Conservation (phyloP, 2,329 filamentous ascomycete genomes). For the Fusarium miscanthi region DNA sequence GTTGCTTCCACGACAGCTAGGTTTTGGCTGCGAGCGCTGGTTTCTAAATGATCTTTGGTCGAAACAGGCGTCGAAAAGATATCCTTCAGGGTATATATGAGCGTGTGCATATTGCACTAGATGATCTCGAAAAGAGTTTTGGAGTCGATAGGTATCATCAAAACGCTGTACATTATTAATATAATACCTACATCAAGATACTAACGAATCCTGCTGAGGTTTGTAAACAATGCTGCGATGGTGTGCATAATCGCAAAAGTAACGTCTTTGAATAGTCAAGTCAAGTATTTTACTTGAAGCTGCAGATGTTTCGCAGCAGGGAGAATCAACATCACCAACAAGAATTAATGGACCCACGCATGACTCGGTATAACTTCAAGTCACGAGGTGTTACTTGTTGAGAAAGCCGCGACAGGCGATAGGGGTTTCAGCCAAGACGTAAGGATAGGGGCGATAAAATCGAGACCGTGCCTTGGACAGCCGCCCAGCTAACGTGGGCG, state of each 20-base stretch:
- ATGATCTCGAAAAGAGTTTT: neutral
- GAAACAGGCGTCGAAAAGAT: neutral
- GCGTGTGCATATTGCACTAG: neutral
- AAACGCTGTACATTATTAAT: neutral
- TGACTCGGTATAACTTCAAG: neutral
- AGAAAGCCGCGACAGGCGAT: conserved; percentile 11
- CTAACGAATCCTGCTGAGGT: neutral
- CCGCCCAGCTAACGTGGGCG: conserved; percentile 6
- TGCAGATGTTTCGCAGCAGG: conserved; percentile 17
- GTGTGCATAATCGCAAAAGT: neutral
- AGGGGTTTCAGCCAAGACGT: conserved; percentile 26
- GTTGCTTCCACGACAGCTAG: neutral
- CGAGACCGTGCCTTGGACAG: conserved; percentile 17
- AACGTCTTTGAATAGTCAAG: neutral
- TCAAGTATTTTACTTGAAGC: conserved; percentile 15
- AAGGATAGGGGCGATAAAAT: neutral
- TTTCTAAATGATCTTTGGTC: neutral
- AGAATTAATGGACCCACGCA: conserved; percentile 11
- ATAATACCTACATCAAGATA: neutral
- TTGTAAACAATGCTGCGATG: neutral
- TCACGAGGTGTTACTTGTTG: conserved; percentile 6
- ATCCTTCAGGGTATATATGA: neutral
- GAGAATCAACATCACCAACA: neutral
- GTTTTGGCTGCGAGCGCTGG: conserved; percentile 3
- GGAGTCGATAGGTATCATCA: conserved; percentile 1